Evolutionary conservation across 2,329 filamentous ascomycete genomes (phyloP), one percentile per base, ranked within the genome.

Genomic region (Coleophoma eucalyptorum): DNA sequence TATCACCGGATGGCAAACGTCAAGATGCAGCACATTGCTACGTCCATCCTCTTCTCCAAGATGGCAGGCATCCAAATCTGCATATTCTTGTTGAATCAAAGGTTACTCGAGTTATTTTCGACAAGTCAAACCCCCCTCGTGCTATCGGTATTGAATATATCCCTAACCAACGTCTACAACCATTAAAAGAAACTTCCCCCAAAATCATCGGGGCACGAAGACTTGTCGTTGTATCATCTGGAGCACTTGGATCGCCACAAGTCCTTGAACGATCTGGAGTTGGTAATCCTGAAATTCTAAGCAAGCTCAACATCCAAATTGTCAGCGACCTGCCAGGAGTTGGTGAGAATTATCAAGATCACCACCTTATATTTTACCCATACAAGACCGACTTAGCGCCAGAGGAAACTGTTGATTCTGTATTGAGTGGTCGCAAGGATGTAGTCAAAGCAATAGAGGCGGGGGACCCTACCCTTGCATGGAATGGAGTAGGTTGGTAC

Each of bases 231-330:
- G 62, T 72, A 11, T 69, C 72, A 16, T 61, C 61, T 21, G 62
- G 59, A 34, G 61, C 62, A 15, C 55, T 50, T 4, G 68, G 66
- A 11, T 61, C 54, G 26, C 54, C 58, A 16, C 46, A 51, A 20
- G 69, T 86, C 0, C 72, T 86, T 0, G 80, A 86, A 60, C 68
- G 82, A 26, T 86, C 83, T 0, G 83, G 83, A 5, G 55, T 86
- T 1, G 81, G 80, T 15, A 65, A 70, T 37, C 64, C 70, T 1
- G 65, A 72, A 1, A 57, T 81, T 4, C 72, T 84, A 1, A 55
- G 69, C 18, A 62, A 63, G 11, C 70, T 72, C 0, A 71, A 69
- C 0, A 69, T 82, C 2, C 67, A 71, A 1, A 57, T 74, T 4
- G 58, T 74, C 2, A 65, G 71, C 2, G 66, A 75, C 31, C 60